A percentile compares a stretch with the other conserved stretches of the same genome.
Evolutionary conservation across 192 early-diverging fungal genomes (phyloP).

Genomic region (Entrophospora sp.): DNA sequence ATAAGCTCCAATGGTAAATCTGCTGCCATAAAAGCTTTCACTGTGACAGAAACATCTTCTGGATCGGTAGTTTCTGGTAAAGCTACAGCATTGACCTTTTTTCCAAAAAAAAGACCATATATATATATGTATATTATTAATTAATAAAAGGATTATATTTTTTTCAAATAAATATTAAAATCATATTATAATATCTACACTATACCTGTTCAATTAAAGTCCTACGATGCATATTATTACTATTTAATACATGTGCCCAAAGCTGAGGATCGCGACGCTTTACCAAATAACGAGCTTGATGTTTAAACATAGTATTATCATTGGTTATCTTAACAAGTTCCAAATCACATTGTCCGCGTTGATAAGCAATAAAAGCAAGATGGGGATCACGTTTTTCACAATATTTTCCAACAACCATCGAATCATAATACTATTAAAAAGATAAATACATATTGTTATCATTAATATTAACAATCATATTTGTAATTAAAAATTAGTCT

Average conservation of each 20-base stretch:
- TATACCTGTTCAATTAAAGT: conserved; percentile 85
- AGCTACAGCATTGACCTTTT: conserved; percentile 70
- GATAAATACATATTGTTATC: too few relatives aligned
- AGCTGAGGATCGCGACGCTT: conserved; percentile 74
- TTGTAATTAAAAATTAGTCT: too few relatives aligned
- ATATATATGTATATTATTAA: too few relatives aligned
- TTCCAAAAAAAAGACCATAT: too few relatives aligned
- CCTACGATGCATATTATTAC: conserved; percentile 74
- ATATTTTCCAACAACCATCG: conserved; percentile 91
- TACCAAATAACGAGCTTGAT: conserved; percentile 94
- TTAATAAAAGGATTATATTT: too few relatives aligned
- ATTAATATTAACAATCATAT: neutral
- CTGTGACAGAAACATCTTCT: conserved; percentile 94
- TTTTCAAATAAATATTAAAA: neutral
- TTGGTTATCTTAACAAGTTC: conserved; percentile 94
- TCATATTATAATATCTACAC: neutral
- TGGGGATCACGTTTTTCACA: conserved; percentile 98
- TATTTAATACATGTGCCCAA: conserved; percentile 77
- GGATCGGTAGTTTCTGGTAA: conserved; percentile 93
- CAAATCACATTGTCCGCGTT: conserved; percentile 88
- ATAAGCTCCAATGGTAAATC: conserved; percentile 94
- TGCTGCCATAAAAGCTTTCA: conserved; percentile 98
- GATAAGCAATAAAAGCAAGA: conserved; percentile 90
- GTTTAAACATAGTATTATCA: conserved; percentile 99
- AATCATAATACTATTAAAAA: conserved; percentile 83